These are phyloP conservation scores for Ajuga reptans DNA, from an alignment of 305 asterid genomes.

Conservation along the genomic window DNA sequence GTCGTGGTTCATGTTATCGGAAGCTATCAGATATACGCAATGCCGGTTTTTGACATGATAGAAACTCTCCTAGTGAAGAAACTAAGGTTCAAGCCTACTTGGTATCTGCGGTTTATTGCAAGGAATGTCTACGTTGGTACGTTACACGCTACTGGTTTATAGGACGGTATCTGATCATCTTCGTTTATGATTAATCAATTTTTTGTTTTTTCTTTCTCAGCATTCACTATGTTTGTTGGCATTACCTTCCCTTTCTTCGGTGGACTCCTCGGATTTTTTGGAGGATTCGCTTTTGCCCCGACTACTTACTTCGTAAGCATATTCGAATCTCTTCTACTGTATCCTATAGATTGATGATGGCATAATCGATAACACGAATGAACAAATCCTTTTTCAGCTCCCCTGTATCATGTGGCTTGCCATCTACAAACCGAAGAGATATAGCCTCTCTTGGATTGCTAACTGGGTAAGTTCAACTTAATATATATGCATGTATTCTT, in stretches of 20 bases:
- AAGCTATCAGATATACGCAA: conserved; percentile 79
- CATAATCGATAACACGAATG: not conserved
- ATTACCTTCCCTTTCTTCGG: conserved; percentile 79
- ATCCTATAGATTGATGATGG: not conserved
- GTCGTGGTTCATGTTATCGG: conserved; percentile 74
- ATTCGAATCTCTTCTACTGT: not conserved
- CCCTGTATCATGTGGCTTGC: conserved; percentile 87
- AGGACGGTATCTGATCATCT: too few species aligned
- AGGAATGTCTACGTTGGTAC: conserved; percentile 65
- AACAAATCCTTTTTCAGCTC: conserved; percentile 38
- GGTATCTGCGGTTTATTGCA: conserved; percentile 47
- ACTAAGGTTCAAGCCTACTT: conserved; percentile 51
- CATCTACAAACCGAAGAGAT: conserved; percentile 59
- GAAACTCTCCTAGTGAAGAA: conserved; percentile 69
- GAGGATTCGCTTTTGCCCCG: conserved; percentile 89
- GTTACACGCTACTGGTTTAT: conserved; percentile 12
- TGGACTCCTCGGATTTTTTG: conserved; percentile 73
- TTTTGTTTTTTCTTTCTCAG: conserved; percentile 27
- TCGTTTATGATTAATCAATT: too few species aligned
- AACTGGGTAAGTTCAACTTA: conserved; percentile 56
- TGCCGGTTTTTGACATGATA: conserved; percentile 94
- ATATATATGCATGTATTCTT: not conserved
- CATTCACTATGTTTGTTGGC: conserved; percentile 69
- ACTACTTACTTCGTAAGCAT: conserved; percentile 77
- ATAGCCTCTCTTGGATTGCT: conserved; percentile 56